These are phyloP conservation scores for Mortierella sp. DNA, from an alignment of 371 early-diverging fungal genomes.

Conservation along the genomic window DNA sequence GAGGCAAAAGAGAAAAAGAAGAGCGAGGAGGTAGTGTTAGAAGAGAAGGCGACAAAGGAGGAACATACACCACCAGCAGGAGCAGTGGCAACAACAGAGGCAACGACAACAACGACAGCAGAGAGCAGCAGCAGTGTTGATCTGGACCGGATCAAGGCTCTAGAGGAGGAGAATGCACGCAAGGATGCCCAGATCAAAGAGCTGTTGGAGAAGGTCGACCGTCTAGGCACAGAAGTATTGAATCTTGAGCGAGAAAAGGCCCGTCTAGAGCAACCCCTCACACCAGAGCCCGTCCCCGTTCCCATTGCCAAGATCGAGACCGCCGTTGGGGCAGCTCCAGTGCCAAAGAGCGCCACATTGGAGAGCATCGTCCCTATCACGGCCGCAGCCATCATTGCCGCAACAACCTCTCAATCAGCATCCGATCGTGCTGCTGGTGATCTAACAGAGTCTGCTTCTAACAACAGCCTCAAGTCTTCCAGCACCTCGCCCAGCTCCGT, in stretches of 20 bases:
- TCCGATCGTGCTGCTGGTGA: neutral
- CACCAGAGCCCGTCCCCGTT: conserved; percentile 2
- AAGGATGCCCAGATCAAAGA: conserved; percentile 39
- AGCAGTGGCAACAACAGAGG: neutral
- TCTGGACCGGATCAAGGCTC: conserved; percentile 2
- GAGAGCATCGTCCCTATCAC: conserved; percentile 35
- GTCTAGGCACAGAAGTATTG: conserved; percentile 32
- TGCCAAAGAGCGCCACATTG: conserved; percentile 10
- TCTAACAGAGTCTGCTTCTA: conserved; percentile 16
- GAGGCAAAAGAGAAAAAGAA: conserved; percentile 10
- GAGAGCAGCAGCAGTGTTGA: neutral
- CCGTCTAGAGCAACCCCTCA: conserved; percentile 15
- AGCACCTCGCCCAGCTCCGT: conserved; percentile 10
- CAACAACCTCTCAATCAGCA: conserved; percentile 27
- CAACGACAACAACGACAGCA: neutral
- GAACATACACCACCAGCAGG: neutral
- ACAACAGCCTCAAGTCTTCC: conserved; percentile 17
- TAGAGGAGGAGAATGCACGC: conserved; percentile 28
- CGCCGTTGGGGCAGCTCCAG: neutral
- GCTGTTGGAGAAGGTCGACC: conserved; percentile 34
- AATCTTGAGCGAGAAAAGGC: conserved; percentile 46
- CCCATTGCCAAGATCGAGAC: neutral
- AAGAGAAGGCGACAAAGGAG: neutral
- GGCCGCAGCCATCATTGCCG: conserved; percentile 36
- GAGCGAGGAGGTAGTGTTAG: conserved; percentile 1